phyloP scores from a whole-genome alignment of 1,284 basidiomycete genomes.

The Entoloma clypeatum region DNA sequence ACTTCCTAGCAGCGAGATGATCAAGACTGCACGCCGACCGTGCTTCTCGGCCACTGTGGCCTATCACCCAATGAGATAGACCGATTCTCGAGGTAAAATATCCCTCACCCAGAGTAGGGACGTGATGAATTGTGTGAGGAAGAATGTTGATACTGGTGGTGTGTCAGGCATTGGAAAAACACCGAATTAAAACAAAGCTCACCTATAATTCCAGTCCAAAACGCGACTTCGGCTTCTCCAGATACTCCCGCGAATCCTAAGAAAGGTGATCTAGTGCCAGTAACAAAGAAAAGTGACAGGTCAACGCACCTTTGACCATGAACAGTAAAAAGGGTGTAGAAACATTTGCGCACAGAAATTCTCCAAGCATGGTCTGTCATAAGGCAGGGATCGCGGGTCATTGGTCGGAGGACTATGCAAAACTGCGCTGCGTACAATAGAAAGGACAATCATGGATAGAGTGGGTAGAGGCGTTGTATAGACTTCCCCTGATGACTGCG shows the following conservation, averaged over 20 bases:
- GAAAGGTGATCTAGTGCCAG: slow-evolving; percentile 10
- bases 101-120: slow-evolving; percentile 78
- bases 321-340: slow-evolving; percentile 86
- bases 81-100: slow-evolving; percentile 5
- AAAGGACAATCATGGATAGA: slow-evolving; percentile 89
- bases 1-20: slow-evolving; percentile 82
- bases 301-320: slow-evolving; percentile 81
- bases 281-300: neutral
- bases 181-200: slow-evolving; percentile 20
- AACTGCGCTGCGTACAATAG: slow-evolving; percentile 56
- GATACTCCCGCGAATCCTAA: slow-evolving; percentile 61
- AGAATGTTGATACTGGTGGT: slow-evolving; percentile 67
- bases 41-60: slow-evolving; percentile 92
- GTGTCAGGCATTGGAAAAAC: slow-evolving; percentile 7
- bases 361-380: slow-evolving; percentile 82
- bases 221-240: slow-evolving; percentile 75
- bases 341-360: slow-evolving; percentile 89
- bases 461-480: slow-evolving; percentile 78
- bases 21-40: slow-evolving; percentile 82
- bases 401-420: neutral
- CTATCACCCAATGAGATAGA: slow-evolving; percentile 42
- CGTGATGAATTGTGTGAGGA: slow-evolving; percentile 87
- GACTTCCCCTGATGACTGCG: slow-evolving; percentile 56
- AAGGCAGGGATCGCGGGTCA: slow-evolving; percentile 1
- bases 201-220: slow-evolving; percentile 84